Conservation (phyloP, 805 yeast species). For the Lipomyces sp. region DNA sequence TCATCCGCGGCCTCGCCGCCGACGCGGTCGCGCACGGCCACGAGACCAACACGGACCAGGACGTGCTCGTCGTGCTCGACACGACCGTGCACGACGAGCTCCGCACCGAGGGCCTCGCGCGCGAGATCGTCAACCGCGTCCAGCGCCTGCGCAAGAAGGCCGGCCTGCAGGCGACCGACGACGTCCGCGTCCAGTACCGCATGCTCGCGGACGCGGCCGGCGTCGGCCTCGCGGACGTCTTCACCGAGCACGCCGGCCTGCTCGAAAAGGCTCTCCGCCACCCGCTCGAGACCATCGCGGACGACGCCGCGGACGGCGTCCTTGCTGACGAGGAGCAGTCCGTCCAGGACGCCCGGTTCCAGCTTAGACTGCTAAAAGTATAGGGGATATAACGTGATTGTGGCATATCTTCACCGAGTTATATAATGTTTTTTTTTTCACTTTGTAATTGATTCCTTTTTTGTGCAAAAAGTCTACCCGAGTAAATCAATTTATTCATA, state of each 20-base stretch:
- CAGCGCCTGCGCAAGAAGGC: conserved; percentile 97
- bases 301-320: conserved; percentile 47
- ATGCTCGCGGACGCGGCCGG: conserved; percentile 59
- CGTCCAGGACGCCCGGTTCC: conserved; percentile 36
- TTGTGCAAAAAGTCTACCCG: too few relatives aligned
- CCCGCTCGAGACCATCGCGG: conserved; percentile 50
- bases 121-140: conserved; percentile 94
- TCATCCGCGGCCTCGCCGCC: conserved; percentile 73
- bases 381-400: too few relatives aligned
- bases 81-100: conserved; percentile 82
- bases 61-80: conserved; percentile 85
- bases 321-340: conserved; percentile 87
- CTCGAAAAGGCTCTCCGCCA: conserved; percentile 73
- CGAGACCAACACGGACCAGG: conserved; percentile 84
- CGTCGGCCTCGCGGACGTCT: conserved; percentile 58
- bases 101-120: conserved; percentile 90
- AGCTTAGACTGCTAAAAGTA: conserved; percentile 29
- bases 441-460: too few relatives aligned
- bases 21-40: conserved; percentile 61
- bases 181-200: conserved; percentile 79
- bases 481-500: too few relatives aligned
- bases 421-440: too few relatives aligned
- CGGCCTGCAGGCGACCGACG: conserved; percentile 92
- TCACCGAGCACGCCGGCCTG: conserved; percentile 62
- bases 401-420: too few relatives aligned